These are phyloP conservation scores for Strigomonas culicis DNA, from an alignment of 208 protist genomes.

Conservation along the genomic window DNA sequence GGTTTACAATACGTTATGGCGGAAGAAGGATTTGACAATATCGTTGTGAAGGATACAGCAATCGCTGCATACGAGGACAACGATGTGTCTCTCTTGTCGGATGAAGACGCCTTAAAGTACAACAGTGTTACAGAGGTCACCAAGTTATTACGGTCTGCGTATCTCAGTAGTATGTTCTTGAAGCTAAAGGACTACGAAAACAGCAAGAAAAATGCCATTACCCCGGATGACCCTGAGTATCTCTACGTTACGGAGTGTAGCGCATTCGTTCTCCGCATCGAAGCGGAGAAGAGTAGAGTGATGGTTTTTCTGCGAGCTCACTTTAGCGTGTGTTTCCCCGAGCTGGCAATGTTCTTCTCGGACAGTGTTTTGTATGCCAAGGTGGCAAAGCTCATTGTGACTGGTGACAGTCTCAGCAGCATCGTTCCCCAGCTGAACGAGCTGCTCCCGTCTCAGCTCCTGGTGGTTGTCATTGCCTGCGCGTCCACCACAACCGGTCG, in stretches of 20 bases:
- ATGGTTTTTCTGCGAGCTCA: conserved; percentile 85
- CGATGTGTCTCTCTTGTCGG: conserved; percentile 33
- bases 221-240: conserved; percentile 83
- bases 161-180: conserved; percentile 72
- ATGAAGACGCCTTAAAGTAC: conserved; percentile 82
- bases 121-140: conserved; percentile 81
- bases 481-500: conserved; percentile 84
- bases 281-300: conserved; percentile 86
- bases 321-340: conserved; percentile 84
- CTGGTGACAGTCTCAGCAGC: conserved; percentile 69
- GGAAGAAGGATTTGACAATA: conserved; percentile 11
- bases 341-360: conserved; percentile 87
- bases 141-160: conserved; percentile 64
- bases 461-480: conserved; percentile 82
- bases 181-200: conserved; percentile 67
- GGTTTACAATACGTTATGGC: background rate
- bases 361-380: conserved; percentile 85
- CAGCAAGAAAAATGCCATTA: conserved; percentile 73
- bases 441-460: conserved; percentile 80
- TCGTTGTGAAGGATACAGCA: conserved; percentile 9
- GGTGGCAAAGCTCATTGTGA: conserved; percentile 80
- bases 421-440: conserved; percentile 73
- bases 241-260: conserved; percentile 89
- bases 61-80: conserved; percentile 30
- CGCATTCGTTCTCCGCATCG: conserved; percentile 79